Conservation (phyloP, 257 asterid species). For the Solanum paucissectum region DNA sequence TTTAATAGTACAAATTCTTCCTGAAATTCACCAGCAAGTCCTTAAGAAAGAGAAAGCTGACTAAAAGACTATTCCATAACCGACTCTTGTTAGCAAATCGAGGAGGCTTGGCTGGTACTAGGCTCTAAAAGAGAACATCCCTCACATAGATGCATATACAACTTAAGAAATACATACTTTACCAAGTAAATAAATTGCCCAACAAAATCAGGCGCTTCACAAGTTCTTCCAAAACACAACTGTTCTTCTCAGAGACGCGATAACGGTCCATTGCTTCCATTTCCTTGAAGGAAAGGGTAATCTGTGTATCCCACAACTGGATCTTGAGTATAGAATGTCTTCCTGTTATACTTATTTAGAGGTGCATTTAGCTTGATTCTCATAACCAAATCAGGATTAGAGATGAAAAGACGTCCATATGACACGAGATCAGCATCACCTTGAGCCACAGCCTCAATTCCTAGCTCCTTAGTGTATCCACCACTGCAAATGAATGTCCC, state of each 20-base stretch:
- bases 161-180: background rate
- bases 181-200: background rate
- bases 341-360: conserved; percentile 37
- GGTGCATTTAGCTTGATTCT: conserved; percentile 46
- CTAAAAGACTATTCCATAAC: background rate
- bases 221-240: background rate
- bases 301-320: conserved; percentile 61
- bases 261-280: conserved; percentile 3
- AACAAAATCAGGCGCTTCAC: background rate
- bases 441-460: conserved; percentile 40
- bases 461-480: conserved; percentile 56
- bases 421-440: conserved; percentile 62
- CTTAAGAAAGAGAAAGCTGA: background rate
- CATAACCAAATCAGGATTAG: conserved; percentile 59
- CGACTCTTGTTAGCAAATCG: background rate
- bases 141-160: background rate
- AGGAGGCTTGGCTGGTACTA: background rate
- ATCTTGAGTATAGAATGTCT: conserved; percentile 57
- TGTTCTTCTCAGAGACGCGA: conserved; percentile 22
- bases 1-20: background rate
- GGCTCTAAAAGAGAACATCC: background rate
- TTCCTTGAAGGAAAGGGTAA: conserved; percentile 36
- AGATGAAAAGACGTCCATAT: conserved; percentile 43
- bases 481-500: conserved; percentile 66
- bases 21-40: background rate